Conservation (phyloP, 2,329 filamentous ascomycete species). For the Fusarium sp. region DNA sequence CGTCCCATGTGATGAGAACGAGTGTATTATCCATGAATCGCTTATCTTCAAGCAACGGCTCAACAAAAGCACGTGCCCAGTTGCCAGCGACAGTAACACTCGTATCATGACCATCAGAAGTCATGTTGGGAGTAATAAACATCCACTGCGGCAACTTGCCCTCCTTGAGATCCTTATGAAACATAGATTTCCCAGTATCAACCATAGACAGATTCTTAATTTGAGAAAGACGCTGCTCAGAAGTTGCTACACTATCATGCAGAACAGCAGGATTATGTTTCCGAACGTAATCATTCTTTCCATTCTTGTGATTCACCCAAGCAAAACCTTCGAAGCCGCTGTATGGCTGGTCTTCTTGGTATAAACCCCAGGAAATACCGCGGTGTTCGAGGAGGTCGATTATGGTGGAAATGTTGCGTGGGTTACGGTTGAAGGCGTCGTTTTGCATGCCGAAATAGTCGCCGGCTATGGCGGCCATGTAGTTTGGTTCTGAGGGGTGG, state of each 20-base stretch:
- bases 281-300: constrained; percentile 81
- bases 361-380: constrained; percentile 75
- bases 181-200: constrained; percentile 61
- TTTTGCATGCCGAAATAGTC: constrained; percentile 74
- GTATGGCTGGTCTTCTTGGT: constrained; percentile 83
- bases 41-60: constrained; percentile 74
- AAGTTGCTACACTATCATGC: constrained; percentile 73
- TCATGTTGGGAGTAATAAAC: constrained; percentile 81
- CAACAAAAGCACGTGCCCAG: constrained; percentile 76
- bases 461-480: constrained; percentile 70
- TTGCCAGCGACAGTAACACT: constrained; percentile 74
- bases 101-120: constrained; percentile 80
- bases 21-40: constrained; percentile 83
- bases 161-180: constrained; percentile 73
- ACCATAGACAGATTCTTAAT: constrained; percentile 75
- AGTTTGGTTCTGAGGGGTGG: constrained; percentile 77
- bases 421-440: constrained; percentile 66
- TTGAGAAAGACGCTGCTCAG: constrained; percentile 69
- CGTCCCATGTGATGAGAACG: constrained; percentile 82
- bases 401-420: constrained; percentile 72
- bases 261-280: constrained; percentile 80
- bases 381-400: constrained; percentile 76
- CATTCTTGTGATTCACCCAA: constrained; percentile 73
- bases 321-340: constrained; percentile 75
- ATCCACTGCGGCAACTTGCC: constrained; percentile 77